Evolutionary conservation across 805 yeast species (phyloP), one percentile per base, ranked within the genome.

Genomic region (Clavispora phyllophila): DNA sequence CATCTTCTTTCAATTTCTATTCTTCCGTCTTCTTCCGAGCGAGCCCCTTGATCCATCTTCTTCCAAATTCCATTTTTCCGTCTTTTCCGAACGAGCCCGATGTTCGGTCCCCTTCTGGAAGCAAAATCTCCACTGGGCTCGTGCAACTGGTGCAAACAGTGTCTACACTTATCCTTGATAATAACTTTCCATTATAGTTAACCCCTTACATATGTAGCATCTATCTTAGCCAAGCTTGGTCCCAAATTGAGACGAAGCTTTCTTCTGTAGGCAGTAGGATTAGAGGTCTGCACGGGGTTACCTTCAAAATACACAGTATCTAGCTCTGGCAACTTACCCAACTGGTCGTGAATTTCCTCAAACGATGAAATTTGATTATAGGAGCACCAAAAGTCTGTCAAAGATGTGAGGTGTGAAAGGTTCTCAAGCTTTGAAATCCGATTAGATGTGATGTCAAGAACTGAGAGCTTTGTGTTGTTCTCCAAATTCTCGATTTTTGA

Each of bases 341-440:
- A 72, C 57, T 87, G 82, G 17, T 73, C 61, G 40, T 79, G 81
- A 36, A 93, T 66, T 40, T 87, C 82, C 26, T 81, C 79, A 62
- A 86, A 90, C 32, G 78, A 70, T 26, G 78, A 75, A 18, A 93
- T 61, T 53, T 76, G 62, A 62, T 91, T 93, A 55, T 79, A 78
- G 0, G 96, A 85, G 20, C 95, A 88, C 99, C 99, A 93, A 41
- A 93, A 69, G 62, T 93, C 99, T 8, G 96, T 89, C 44, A 93
- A 70, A n/a, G 82, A 56, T 0, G 51, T 61, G 44, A 93, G 72
- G 52, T 85, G 93, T 1, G 70, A 63, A 41, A 93, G 51, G 49
- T 84, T 81, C 44, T 79, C 82, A 33, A 93, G 63, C 39, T 75
- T 73, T 3, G 72, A 52, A 31, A 93, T 72, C 44, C 70, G 69